Evolutionary conservation across 169 alveolate species (phyloP), one percentile per base, ranked within the genome.

Genomic region (Cryptosporidium sp.): DNA sequence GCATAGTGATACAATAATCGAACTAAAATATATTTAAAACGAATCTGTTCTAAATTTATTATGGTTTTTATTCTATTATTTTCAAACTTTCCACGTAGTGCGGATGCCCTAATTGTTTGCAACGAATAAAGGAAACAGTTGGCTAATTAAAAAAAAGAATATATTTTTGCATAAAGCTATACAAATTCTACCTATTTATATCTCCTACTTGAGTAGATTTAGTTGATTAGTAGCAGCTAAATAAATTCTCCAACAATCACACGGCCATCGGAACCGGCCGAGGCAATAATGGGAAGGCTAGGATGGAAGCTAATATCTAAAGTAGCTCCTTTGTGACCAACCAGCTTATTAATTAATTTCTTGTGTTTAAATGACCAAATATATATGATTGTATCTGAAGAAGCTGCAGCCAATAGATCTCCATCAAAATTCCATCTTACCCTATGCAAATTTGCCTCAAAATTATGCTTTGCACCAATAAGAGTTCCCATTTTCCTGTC

Each of bases 271-370:
- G 70, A 35, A 42, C 89, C 89, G 21, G 65, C 65, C n/a, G 89
- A 80, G 21, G 89, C 89, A 33, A 80, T 39, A 16, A 80, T 80
- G 35, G 89, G 89, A 42, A 80, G 75, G 26, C 45, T 80, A 4
- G 89, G 89, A 39, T 80, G 89, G 35, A 80, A 80, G 18, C 80
- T 45, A 44, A 80, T 44, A 62, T 80, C 89, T 62, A 67, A 61
- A 6, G 89, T 80, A 18, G 89, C 89, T 62, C 89, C 89, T 29
- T 44, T 26, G 29, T 80, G 89, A 2, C 89, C 89, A 18, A 61
- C 21, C 26, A 80, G 69, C 51, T 80, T 80, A 31, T 80, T 60
- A 42, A 80, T 62, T 42, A 80, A 44, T 26, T 80, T 80, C 67
- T 65, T 60, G n/a, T 80, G 67, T 16, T 58, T 80, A 14, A 65